phyloP scores from a whole-genome alignment of 2,329 filamentous ascomycete species.

The Pleurostoma richardsiae region DNA sequence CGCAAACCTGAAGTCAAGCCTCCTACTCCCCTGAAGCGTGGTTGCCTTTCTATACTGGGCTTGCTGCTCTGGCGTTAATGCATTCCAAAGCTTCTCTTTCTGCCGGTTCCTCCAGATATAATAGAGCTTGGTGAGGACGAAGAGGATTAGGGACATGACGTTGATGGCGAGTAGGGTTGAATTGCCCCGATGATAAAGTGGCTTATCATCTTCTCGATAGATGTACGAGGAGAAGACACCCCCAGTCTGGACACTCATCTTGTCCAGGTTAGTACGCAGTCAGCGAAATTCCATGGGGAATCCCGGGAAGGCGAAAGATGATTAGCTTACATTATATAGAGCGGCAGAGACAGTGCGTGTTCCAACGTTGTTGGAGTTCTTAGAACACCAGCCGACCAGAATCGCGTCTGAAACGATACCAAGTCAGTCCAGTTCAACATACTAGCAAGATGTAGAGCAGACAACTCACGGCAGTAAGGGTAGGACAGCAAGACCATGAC shows the following conservation, averaged over 20 bases:
- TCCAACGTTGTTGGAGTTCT: constrained; percentile 55
- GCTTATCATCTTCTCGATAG: constrained; percentile 51
- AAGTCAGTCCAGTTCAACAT: neutral
- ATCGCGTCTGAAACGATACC: constrained; percentile 40
- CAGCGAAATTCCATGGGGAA: too few species aligned
- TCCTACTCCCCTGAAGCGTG: constrained; percentile 36
- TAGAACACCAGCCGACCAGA: constrained; percentile 52
- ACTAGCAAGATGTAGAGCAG: neutral
- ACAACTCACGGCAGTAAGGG: constrained; percentile 40
- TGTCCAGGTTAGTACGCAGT: neutral
- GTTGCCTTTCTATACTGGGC: constrained; percentile 40
- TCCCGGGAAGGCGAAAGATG: too few species aligned
- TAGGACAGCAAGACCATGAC: constrained; percentile 45
- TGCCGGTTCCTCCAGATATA: constrained; percentile 45
- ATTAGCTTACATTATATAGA: constrained; percentile 44
- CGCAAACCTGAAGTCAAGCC: constrained; percentile 35
- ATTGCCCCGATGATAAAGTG: constrained; percentile 50
- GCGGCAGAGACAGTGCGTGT: constrained; percentile 54
- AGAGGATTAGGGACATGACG: constrained; percentile 41
- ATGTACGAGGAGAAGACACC: constrained; percentile 31
- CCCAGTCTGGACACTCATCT: constrained; percentile 30
- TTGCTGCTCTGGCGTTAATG: constrained; percentile 41
- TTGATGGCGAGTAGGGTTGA: constrained; percentile 45
- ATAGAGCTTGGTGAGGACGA: constrained; percentile 45
- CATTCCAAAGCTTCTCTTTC: constrained; percentile 40